These are phyloP conservation scores for Amanita muscaria DNA, from an alignment of 768 basidiomycete species.

Conservation along the genomic window DNA sequence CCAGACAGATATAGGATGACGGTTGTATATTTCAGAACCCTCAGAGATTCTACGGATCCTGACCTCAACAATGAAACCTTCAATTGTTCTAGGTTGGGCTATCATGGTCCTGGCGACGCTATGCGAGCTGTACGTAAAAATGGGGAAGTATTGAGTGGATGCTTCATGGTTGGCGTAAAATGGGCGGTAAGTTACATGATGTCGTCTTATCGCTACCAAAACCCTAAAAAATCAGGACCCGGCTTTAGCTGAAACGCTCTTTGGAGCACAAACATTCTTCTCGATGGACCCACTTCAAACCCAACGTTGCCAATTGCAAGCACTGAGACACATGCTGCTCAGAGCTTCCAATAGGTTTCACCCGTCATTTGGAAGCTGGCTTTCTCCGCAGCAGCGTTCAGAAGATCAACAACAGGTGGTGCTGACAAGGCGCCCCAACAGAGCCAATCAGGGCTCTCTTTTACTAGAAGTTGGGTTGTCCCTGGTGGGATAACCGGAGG, in stretches of 20 bases:
- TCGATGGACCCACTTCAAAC: slow-evolving; percentile 15
- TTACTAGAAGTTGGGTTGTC: slow-evolving; percentile 6
- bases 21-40: slow-evolving; percentile 63
- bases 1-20: slow-evolving; percentile 65
- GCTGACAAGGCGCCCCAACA: slow-evolving; percentile 9
- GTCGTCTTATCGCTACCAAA: too few species aligned
- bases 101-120: slow-evolving; percentile 61
- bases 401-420: slow-evolving; percentile 28
- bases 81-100: slow-evolving; percentile 81
- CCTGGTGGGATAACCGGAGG: neutral
- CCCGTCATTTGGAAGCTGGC: slow-evolving; percentile 58
- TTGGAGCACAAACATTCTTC: slow-evolving; percentile 31
- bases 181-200: slow-evolving; percentile 82
- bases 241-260: slow-evolving; percentile 43
- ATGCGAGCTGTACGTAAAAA: slow-evolving; percentile 74
- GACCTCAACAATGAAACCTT: slow-evolving; percentile 58
- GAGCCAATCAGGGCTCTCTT: slow-evolving; percentile 2
- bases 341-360: slow-evolving; percentile 20
- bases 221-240: too few species aligned
- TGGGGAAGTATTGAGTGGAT: slow-evolving; percentile 67
- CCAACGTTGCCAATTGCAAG: slow-evolving; percentile 21
- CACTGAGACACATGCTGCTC: too few species aligned
- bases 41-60: slow-evolving; percentile 63
- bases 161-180: slow-evolving; percentile 81
- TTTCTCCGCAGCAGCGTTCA: slow-evolving; percentile 66